Evolutionary conservation across 805 yeast genomes (phyloP).

Genomic region (Peterozyma xylosa): DNA sequence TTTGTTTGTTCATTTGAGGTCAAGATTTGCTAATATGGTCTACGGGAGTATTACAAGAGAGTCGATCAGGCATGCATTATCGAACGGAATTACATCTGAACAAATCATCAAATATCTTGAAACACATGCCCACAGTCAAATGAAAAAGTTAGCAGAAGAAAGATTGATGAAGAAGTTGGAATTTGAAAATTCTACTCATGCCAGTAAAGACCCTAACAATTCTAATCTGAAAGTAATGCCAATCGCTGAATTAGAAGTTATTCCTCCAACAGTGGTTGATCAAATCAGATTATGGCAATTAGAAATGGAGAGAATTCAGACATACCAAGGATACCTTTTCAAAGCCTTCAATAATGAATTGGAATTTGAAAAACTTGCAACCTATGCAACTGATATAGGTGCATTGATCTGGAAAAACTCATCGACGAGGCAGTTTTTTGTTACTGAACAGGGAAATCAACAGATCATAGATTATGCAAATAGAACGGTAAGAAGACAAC

Average conservation of each 20-base stretch:
- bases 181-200: slow-evolving; percentile 43
- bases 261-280: slow-evolving; percentile 96
- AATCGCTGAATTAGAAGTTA: slow-evolving; percentile 38
- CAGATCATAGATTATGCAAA: slow-evolving; percentile 91
- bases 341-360: slow-evolving; percentile 73
- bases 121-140: slow-evolving; percentile 90
- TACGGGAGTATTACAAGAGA: slow-evolving; percentile 92
- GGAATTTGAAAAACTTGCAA: slow-evolving; percentile 66
- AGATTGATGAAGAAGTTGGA: slow-evolving; percentile 60
- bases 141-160: slow-evolving; percentile 70
- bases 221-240: not conserved
- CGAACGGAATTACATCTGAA: slow-evolving; percentile 89
- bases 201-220: slow-evolving; percentile 30
- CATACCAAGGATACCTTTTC: slow-evolving; percentile 81
- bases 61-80: slow-evolving; percentile 75
- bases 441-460: slow-evolving; percentile 76
- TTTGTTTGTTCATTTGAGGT: slow-evolving; percentile 75
- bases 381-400: slow-evolving; percentile 87
- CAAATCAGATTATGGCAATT: slow-evolving; percentile 95
- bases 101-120: slow-evolving; percentile 86
- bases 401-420: slow-evolving; percentile 85
- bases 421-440: slow-evolving; percentile 66
- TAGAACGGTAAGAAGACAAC: slow-evolving; percentile 34
- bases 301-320: slow-evolving; percentile 85
- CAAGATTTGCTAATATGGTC: slow-evolving; percentile 87